Conservation (phyloP, 2,329 filamentous ascomycete species). For the Venturia oleaginea region DNA sequence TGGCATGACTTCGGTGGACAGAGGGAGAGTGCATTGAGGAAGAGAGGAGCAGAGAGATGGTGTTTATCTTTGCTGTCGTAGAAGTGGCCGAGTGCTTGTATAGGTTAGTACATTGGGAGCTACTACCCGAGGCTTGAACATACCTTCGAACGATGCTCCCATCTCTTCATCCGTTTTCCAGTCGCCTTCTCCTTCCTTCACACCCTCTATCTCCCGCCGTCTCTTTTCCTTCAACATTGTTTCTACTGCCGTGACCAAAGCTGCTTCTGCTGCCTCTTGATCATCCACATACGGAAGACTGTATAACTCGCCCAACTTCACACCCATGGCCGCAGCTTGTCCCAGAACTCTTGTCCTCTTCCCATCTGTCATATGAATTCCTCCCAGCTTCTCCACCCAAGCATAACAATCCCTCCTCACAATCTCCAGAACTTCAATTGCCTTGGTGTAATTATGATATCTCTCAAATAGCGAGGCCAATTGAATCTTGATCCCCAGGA, state of each 20-base stretch:
- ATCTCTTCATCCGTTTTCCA: conserved; percentile 65
- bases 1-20: conserved; percentile 61
- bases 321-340: conserved; percentile 64
- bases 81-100: conserved; percentile 58
- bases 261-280: conserved; percentile 62
- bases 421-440: conserved; percentile 71
- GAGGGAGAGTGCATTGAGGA: conserved; percentile 71
- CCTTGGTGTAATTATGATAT: conserved; percentile 57
- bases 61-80: conserved; percentile 68
- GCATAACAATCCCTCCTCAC: conserved; percentile 58
- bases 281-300: conserved; percentile 66
- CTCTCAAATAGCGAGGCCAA: conserved; percentile 66
- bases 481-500: conserved; percentile 80
- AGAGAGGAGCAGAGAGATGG: conserved; percentile 76
- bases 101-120: conserved; percentile 28
- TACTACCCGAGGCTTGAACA: conserved; percentile 22
- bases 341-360: conserved; percentile 58
- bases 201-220: conserved; percentile 55
- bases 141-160: conserved; percentile 64
- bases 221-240: conserved; percentile 66
- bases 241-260: conserved; percentile 73
- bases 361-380: conserved; percentile 30
- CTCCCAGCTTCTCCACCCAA: conserved; percentile 37
- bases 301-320: conserved; percentile 82
- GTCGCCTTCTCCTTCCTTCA: conserved; percentile 59